Percentiles rank a stretch among this genome's conserved stretches.
phyloP scores from a whole-genome alignment of 2,329 filamentous ascomycete species.

The Sclerotinia glacialis region DNA sequence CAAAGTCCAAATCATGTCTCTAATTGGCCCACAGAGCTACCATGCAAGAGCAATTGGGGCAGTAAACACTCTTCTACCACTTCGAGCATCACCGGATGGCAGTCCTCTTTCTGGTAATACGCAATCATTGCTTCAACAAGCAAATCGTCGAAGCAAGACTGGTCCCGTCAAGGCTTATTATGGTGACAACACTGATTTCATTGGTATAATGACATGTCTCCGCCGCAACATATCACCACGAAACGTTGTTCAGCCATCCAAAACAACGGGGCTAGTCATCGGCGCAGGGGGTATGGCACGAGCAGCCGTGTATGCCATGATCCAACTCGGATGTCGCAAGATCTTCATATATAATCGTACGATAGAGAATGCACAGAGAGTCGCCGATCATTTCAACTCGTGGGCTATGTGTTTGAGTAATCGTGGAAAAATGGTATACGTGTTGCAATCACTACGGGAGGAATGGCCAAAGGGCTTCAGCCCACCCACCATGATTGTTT shows the following conservation, averaged over 20 bases:
- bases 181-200: slow-evolving; percentile 80
- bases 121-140: slow-evolving; percentile 40
- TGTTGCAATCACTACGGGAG: slow-evolving; percentile 57
- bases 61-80: slow-evolving; percentile 71
- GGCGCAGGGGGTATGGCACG: slow-evolving; percentile 74
- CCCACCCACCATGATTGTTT: slow-evolving; percentile 70
- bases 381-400: slow-evolving; percentile 68
- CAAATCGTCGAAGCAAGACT: slow-evolving; percentile 57
- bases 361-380: slow-evolving; percentile 57
- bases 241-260: slow-evolving; percentile 56
- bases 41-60: slow-evolving; percentile 74
- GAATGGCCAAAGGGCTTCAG: slow-evolving; percentile 63
- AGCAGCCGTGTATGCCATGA: slow-evolving; percentile 73
- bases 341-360: slow-evolving; percentile 76
- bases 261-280: slow-evolving; percentile 53
- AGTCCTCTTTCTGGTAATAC: slow-evolving; percentile 50
- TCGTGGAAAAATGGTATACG: slow-evolving; percentile 39
- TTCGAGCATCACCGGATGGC: slow-evolving; percentile 46
- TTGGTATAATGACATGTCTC: slow-evolving; percentile 72
- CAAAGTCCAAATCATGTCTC: slow-evolving; percentile 67
- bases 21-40: slow-evolving; percentile 63
- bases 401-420: slow-evolving; percentile 36
- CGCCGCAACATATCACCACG: slow-evolving; percentile 70
- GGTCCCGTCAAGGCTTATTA: slow-evolving; percentile 68
- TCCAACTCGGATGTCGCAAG: slow-evolving; percentile 72